A percentile compares a stretch with the other conserved stretches of the same genome.
Evolutionary conservation across 768 basidiomycete genomes (phyloP).

Genomic region (Pisolithus marmoratus): DNA sequence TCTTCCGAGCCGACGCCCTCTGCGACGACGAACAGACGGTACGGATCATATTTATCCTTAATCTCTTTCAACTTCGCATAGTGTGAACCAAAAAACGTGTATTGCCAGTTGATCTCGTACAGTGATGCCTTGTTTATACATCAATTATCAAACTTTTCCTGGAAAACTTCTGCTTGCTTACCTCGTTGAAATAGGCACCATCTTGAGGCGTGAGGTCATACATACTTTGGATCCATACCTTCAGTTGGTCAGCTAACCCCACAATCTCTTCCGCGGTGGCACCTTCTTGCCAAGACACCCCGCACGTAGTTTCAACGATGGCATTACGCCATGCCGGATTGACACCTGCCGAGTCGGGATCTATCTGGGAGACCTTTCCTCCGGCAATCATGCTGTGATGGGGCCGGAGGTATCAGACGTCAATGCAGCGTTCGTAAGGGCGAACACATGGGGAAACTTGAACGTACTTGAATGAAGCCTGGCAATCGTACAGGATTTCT

Average conservation of each 20-base stretch:
- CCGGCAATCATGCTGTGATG: constrained; percentile 37
- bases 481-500: constrained; percentile 9
- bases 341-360: constrained; percentile 34
- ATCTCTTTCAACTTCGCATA: constrained; percentile 35
- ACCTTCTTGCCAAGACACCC: constrained; percentile 17
- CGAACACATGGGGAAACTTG: constrained; percentile 2
- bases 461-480: constrained; percentile 1
- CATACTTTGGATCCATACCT: constrained; percentile 6
- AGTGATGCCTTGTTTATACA: constrained; percentile 32
- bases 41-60: constrained; percentile 42
- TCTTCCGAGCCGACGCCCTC: constrained; percentile 47
- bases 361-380: constrained; percentile 32
- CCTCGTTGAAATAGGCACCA: constrained; percentile 48
- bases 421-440: neutral
- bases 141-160: neutral
- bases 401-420: neutral
- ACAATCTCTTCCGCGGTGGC: constrained; percentile 9
- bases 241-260: constrained; percentile 5
- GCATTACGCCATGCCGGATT: constrained; percentile 44
- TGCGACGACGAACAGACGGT: constrained; percentile 38
- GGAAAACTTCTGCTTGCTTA: constrained; percentile 6
- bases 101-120: constrained; percentile 36
- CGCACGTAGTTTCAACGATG: constrained; percentile 23
- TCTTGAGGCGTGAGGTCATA: constrained; percentile 26
- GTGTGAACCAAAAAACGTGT: constrained; percentile 44